Conservation (phyloP, 768 basidiomycete genomes). For the Serendipita indica region DNA sequence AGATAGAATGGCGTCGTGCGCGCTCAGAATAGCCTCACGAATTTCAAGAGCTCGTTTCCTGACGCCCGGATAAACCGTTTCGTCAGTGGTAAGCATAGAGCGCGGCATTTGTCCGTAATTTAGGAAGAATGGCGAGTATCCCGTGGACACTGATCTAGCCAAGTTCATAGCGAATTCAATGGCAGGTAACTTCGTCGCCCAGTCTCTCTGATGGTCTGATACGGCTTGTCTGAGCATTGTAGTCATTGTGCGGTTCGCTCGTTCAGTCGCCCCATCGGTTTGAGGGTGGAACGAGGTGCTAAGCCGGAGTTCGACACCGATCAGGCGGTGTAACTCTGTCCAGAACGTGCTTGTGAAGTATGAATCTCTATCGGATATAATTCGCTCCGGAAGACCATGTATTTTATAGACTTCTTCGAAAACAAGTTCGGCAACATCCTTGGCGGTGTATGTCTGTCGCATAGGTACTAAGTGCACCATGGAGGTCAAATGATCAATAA, state of each 20-base stretch:
- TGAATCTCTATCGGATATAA: slow-evolving; percentile 24
- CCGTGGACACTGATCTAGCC: slow-evolving; percentile 14
- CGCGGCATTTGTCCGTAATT: slow-evolving; percentile 19
- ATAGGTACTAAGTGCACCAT: slow-evolving; percentile 10
- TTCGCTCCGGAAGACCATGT: slow-evolving; percentile 16
- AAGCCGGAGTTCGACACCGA: slow-evolving; percentile 22
- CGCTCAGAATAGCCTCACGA: slow-evolving; percentile 19
- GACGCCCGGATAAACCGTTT: slow-evolving; percentile 20
- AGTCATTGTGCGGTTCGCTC: slow-evolving; percentile 23
- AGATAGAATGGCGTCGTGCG: slow-evolving; percentile 23
- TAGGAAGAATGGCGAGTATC: slow-evolving; percentile 16
- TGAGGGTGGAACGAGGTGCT: slow-evolving; percentile 26
- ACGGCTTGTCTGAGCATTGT: slow-evolving; percentile 20
- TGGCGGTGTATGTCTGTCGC: slow-evolving; percentile 6
- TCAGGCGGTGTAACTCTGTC: slow-evolving; percentile 18
- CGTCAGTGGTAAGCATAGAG: neutral
- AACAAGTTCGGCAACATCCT: slow-evolving; percentile 11
- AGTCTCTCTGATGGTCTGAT: slow-evolving; percentile 20
- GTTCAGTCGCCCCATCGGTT: slow-evolving; percentile 25
- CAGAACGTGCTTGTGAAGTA: slow-evolving; percentile 26
- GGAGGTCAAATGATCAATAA: slow-evolving; percentile 14
- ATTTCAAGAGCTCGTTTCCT: slow-evolving; percentile 18
- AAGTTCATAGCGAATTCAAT: slow-evolving; percentile 18
- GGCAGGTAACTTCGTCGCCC: slow-evolving; percentile 18
- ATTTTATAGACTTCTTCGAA: slow-evolving; percentile 10